Evolutionary conservation across 148 eudicot species (phyloP), one percentile per base, ranked within the genome.

Genomic region (Linanthus parryae): DNA sequence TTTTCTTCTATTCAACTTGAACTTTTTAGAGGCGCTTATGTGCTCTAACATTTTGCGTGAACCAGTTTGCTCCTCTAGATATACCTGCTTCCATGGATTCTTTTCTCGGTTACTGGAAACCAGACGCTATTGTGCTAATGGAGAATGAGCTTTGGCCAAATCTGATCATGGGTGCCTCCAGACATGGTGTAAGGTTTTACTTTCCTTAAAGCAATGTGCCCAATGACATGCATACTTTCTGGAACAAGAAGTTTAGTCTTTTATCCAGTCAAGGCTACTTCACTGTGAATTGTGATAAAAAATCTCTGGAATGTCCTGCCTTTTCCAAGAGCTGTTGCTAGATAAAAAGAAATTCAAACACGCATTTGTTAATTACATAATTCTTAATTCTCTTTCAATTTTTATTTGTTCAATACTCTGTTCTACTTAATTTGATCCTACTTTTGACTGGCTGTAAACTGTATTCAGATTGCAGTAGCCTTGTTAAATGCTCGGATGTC

Each of bases 111-210:
- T 75, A 84, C 51, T 92, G 99, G 99, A 84, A 78, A 63, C 99
- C 99, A 54, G 61, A 67, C 67, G 90, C 84, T 24, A 57, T 88
- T 42, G 52, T 92, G 40, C 73, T 92, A 41, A 51, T 92, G 69
- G 99, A 92, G 69, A 84, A 85, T 72, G 99, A 92, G 82, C 72
- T 92, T 24, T 92, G 99, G 99, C 99, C 99, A 63, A 92, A 92
- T 72, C 76, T 92, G 59, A 51, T 92, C 48, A 82, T 92, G 79
- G 61, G 83, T 68, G 94, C 96, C 29, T 72, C 94, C 60, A 69
- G 56, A 69, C 62, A 59, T 65, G 83, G 91, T 63, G 99, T 81
- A 72, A 79, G 88, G 51, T 38, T 26, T 52, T 38, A 22, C 25
- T 28, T 41, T 42, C 39, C 52, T n/a, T n/a, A 45, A 37, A 8